Evolutionary conservation across 2,329 filamentous ascomycete species (phyloP), one percentile per base, ranked within the genome.

Genomic region (Verticillium dahliae): DNA sequence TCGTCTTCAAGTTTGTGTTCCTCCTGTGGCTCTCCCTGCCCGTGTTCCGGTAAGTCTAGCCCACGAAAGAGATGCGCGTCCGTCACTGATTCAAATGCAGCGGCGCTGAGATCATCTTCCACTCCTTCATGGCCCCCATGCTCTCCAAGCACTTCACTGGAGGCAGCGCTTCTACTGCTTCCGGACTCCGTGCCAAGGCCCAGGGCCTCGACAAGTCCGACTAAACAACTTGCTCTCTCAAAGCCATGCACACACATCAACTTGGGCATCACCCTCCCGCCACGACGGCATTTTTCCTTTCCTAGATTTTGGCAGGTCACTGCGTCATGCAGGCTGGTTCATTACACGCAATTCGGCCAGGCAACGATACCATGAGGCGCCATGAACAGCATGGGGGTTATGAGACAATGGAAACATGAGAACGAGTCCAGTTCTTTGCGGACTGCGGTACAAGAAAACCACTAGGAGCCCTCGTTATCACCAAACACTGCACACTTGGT

Each of bases 1-100:
- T 91, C 81, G 94, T 93, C 75, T 98, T 99, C 90, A 99, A 99
- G 86, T 97, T 99, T 75, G 82, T 96, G 74, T 90, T 98, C 76
- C 85, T 98, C 71, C 88, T 99, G 76, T 99, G 95, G 95, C 92
- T 99, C 81, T 88, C 94, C 70, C 92, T 99, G 72, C 95, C 95
- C 76, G 85, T 91, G 78, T 97, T 96, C 83, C 83, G 84, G 94
- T 97, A 89, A 75, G 89, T 81, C 54, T n/a, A 33, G 59, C 18
- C 31, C 55, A 22, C 9, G 4, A 7, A 27, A 4, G 11, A 11
- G 9, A 18, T 27, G 4, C 39, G 4, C 50, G 58, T 52, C 60
- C 52, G 61, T 67, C 62, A 66, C 34, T 58, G 55, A 38, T 41
- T 61, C 65, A 70, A 34, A 74, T 66, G 56, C 18, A 98, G 95